A percentile compares a stretch with the other conserved stretches of the same genome.
phyloP scores from a whole-genome alignment of 805 yeast species.

The Wickerhamiella kazuoi region DNA sequence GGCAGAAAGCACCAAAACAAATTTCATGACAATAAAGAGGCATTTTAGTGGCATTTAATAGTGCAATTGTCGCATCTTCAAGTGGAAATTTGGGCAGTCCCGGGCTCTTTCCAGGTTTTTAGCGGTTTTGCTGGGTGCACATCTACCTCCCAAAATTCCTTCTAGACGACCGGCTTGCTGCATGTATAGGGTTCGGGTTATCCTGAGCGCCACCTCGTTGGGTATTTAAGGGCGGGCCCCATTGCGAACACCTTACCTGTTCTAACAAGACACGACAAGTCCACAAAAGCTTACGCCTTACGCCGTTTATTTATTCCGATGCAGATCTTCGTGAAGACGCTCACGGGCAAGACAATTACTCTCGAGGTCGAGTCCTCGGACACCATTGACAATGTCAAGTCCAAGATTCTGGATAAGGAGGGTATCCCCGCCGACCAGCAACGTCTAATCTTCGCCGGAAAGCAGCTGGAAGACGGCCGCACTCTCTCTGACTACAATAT shows the following conservation, averaged over 20 bases:
- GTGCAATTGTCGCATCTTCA: no score
- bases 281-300: background rate
- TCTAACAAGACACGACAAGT: no score
- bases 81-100: no score
- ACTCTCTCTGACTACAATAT: constrained; percentile 87
- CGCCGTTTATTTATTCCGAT: constrained; percentile 20
- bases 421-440: constrained; percentile 96
- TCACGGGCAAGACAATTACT: constrained; percentile 83
- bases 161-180: background rate
- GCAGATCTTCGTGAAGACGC: constrained; percentile 83
- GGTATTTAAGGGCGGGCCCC: background rate
- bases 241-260: constrained; percentile 27
- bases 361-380: constrained; percentile 85
- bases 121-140: no score
- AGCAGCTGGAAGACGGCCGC: constrained; percentile 92
- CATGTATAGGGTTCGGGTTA: background rate
- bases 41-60: no score
- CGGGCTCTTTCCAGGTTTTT: no score
- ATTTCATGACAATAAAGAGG: no score
- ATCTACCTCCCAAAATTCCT: background rate
- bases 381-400: constrained; percentile 87
- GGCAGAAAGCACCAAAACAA: no score
- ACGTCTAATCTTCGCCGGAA: constrained; percentile 89
- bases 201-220: constrained; percentile 1
- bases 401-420: constrained; percentile 91